These are phyloP conservation scores for Ustilago curta DNA, from an alignment of 1,284 basidiomycete genomes.

Conservation along the genomic window DNA sequence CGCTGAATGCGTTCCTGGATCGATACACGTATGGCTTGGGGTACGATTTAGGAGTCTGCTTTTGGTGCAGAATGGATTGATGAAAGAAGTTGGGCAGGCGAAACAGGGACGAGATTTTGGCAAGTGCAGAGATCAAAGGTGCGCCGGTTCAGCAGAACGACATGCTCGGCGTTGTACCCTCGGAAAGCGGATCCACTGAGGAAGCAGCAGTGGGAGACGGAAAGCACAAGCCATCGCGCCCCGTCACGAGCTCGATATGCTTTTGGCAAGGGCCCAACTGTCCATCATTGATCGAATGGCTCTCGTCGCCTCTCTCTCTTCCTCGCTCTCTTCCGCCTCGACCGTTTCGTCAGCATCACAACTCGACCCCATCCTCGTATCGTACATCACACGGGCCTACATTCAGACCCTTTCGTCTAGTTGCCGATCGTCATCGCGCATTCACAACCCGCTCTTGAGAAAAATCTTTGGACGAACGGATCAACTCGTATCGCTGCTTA, in stretches of 20 bases:
- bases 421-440: not conserved
- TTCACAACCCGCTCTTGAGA: conserved; percentile 21
- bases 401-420: conserved; percentile 27
- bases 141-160: conserved; percentile 26
- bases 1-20: conserved; percentile 39
- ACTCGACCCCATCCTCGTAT: conserved; percentile 21
- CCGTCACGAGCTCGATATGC: conserved; percentile 34
- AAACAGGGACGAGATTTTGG: conserved; percentile 20
- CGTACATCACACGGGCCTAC: conserved; percentile 26
- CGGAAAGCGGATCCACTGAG: not conserved
- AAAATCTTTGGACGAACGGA: conserved; percentile 16
- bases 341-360: not conserved
- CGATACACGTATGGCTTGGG: conserved; percentile 38
- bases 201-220: conserved; percentile 11
- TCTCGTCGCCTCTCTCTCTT: conserved; percentile 18
- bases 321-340: not conserved
- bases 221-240: conserved; percentile 27
- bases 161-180: conserved; percentile 17
- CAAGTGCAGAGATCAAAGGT: conserved; percentile 22
- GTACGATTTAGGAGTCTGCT: conserved; percentile 25
- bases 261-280: conserved; percentile 30
- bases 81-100: conserved; percentile 14
- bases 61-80: conserved; percentile 19
- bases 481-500: conserved; percentile 30
- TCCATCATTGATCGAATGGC: conserved; percentile 45